Evolutionary conservation across 768 basidiomycete genomes (phyloP), one percentile per base, ranked within the genome.

Genomic region (Tricholoma matsutake): DNA sequence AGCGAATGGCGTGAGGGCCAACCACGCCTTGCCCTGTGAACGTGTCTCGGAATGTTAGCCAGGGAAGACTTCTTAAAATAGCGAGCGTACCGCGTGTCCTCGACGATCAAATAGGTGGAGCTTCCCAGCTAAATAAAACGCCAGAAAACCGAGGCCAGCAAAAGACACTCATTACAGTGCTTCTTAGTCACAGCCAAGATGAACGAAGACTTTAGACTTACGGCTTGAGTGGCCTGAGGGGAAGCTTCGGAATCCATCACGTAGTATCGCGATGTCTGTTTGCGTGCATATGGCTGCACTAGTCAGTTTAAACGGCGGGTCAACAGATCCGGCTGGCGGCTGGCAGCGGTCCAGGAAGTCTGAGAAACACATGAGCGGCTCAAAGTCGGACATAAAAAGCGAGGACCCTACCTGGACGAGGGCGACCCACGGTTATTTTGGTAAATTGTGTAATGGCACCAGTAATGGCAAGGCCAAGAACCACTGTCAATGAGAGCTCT

Each of bases 171-270:
- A 47, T 31, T 39, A 37, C 52, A 65, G 51, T 53, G 60, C 16
- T 25, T 18, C 13, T 60, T 34, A 56, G 18, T 31, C 35, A 22
- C 34, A n/a, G 20, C 34, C 20, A 11, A 47, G n/a, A 22, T 41
- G 28, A 7, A 14, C 10, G 22, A 34, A 29, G 16, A 16, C 7
- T 45, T 29, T 37, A 47, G 13, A 76, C 89, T 54, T 74, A 95
- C 94, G 62, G 65, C 92, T 94, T 3, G 93, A 88, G 74, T 97
- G 95, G 1, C 96, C 96, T 57, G 91, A 93, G 13, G 89, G 90
- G 73, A 98, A 97, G 69, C 93, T 95, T 66, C 91, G 84, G 78
- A 93, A 98, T 1, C 95, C 96, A 74, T 96, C 93, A 29, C 79
- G 76, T 64, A 95, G 72, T 28, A 87, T 81, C 7, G 69, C 64